Conservation (phyloP, 139 green algal species). For the Chlorella sp. region DNA sequence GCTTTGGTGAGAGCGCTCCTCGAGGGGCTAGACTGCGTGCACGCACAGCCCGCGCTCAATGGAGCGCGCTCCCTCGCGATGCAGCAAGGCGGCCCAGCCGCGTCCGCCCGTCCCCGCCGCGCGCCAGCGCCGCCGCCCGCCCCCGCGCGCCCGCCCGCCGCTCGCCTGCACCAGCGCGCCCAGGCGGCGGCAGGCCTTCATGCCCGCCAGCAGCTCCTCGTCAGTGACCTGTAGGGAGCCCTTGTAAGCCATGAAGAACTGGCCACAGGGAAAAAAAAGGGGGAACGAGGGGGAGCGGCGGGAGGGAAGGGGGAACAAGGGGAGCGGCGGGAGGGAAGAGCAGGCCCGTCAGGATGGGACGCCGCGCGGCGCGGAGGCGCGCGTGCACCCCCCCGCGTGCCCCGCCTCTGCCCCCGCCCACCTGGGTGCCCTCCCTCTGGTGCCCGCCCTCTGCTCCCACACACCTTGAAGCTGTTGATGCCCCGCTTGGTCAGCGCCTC, state of each 20-base stretch:
- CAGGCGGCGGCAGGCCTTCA: constrained; percentile 82
- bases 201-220: constrained; percentile 80
- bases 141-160: constrained; percentile 52
- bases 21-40: background rate
- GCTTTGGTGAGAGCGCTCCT: too few relatives aligned
- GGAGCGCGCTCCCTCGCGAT: background rate
- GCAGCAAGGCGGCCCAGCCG: background rate
- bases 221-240: constrained; percentile 67
- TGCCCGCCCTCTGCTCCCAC: too few relatives aligned
- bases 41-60: too few relatives aligned
- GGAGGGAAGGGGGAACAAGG: too few relatives aligned
- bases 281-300: too few relatives aligned
- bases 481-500: constrained; percentile 63
- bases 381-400: too few relatives aligned
- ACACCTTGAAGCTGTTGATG: constrained; percentile 93
- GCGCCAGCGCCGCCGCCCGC: background rate
- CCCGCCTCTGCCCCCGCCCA: too few relatives aligned
- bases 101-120: background rate
- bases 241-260: constrained; percentile 99
- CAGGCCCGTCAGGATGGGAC: too few relatives aligned
- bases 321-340: too few relatives aligned
- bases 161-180: constrained; percentile 87
- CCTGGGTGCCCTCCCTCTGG: too few relatives aligned
- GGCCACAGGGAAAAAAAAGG: too few relatives aligned
- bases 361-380: too few relatives aligned